A percentile compares a stretch with the other conserved stretches of the same genome.
phyloP scores from a whole-genome alignment of 192 early-diverging fungal species.

The Backusella tuberculispora region DNA sequence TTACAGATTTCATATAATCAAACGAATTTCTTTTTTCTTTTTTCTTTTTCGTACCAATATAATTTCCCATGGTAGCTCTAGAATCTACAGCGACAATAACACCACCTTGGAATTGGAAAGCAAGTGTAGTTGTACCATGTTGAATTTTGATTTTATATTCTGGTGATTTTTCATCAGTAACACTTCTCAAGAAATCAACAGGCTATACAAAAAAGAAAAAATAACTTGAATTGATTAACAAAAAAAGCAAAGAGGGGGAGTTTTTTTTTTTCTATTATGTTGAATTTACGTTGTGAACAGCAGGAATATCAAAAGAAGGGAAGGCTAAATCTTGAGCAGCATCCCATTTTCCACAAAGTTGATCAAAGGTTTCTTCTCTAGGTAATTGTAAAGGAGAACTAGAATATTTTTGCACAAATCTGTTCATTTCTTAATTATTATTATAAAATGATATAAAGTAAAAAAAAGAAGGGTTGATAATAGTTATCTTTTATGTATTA shows the following conservation, averaged over 20 bases:
- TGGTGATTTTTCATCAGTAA: slow-evolving; percentile 75
- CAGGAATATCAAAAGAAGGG: slow-evolving; percentile 61
- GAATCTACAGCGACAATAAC: slow-evolving; percentile 97
- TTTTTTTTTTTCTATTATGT: not conserved
- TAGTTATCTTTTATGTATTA: not conserved
- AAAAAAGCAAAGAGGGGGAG: not conserved
- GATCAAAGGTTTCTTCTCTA: slow-evolving; percentile 20
- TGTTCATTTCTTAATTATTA: slow-evolving; percentile 24
- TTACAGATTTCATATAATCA: too few relatives aligned
- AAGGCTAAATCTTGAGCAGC: slow-evolving; percentile 54
- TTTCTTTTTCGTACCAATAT: slow-evolving; percentile 67
- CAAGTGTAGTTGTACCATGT: slow-evolving; percentile 98
- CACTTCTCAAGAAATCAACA: slow-evolving; percentile 80
- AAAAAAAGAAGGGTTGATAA: not conserved
- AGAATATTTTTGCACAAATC: slow-evolving; percentile 40
- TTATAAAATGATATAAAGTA: not conserved
- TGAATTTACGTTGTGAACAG: slow-evolving; percentile 53
- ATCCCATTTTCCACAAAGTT: slow-evolving; percentile 48
- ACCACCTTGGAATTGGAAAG: slow-evolving; percentile 95
- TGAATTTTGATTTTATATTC: slow-evolving; percentile 88
- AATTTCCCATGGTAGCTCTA: slow-evolving; percentile 89
- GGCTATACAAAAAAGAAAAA: slow-evolving; percentile 60
- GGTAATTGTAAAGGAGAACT: slow-evolving; percentile 33
- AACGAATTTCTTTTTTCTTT: not conserved
- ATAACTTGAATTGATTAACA: not conserved